phyloP scores from a whole-genome alignment of 495 filamentous ascomycete species.

The Hypomontagnella submonticulosa region DNA sequence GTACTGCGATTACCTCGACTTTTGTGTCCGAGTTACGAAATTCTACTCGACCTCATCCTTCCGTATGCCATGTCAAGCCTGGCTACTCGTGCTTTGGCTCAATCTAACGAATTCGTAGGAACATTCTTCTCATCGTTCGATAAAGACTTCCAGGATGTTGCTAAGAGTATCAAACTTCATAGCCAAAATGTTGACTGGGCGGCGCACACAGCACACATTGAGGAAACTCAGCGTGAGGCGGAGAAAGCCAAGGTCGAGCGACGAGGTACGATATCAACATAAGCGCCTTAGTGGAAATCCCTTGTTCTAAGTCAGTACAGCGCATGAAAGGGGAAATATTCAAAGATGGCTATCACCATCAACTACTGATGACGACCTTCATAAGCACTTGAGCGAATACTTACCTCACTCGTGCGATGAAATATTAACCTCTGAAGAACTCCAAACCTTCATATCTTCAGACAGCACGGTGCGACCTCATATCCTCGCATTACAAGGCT shows the following conservation, averaged over 20 bases:
- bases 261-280: slow-evolving; percentile 18
- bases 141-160: slow-evolving; percentile 33
- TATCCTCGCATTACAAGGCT: slow-evolving; percentile 35
- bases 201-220: slow-evolving; percentile 31
- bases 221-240: slow-evolving; percentile 31
- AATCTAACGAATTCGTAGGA: slow-evolving; percentile 10
- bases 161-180: slow-evolving; percentile 32
- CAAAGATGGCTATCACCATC: slow-evolving; percentile 47
- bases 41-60: slow-evolving; percentile 42
- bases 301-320: slow-evolving; percentile 25
- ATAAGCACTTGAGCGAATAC: slow-evolving; percentile 35
- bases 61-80: slow-evolving; percentile 3
- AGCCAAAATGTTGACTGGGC: slow-evolving; percentile 39
- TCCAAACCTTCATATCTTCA: slow-evolving; percentile 25
- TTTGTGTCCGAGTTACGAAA: slow-evolving; percentile 41
- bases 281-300: not conserved
- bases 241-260: slow-evolving; percentile 30
- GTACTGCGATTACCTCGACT: slow-evolving; percentile 46
- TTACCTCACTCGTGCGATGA: slow-evolving; percentile 42
- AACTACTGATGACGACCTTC: slow-evolving; percentile 44
- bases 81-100: not conserved
- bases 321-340: slow-evolving; percentile 34
- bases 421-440: slow-evolving; percentile 27
- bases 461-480: not conserved
- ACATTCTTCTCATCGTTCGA: slow-evolving; percentile 39